These are phyloP conservation scores for Vishniacozyma victoriae DNA, from an alignment of 768 basidiomycete species.

Conservation along the genomic window DNA sequence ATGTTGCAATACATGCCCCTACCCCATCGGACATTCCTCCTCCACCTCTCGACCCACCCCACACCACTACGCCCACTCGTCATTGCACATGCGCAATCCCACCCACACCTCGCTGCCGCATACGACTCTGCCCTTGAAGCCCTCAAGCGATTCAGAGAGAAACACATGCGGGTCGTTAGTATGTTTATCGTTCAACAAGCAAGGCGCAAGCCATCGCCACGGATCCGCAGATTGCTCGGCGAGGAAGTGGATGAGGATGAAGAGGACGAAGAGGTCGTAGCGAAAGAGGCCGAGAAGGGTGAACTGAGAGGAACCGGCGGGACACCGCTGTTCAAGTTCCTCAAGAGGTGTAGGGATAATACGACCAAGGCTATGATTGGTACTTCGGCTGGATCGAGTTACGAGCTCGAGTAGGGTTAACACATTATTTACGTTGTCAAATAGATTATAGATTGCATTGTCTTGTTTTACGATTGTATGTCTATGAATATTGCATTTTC, in stretches of 20 bases:
- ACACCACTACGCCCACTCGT: conserved; percentile 63
- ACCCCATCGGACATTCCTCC: conserved; percentile 66
- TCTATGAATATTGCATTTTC: too few relatives aligned
- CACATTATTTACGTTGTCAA: too few relatives aligned
- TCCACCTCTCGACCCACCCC: conserved; percentile 62
- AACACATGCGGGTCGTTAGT: conserved; percentile 82
- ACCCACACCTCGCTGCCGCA: conserved; percentile 46
- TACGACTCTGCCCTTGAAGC: conserved; percentile 75
- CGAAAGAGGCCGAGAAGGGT: conserved; percentile 33
- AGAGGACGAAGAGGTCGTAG: conserved; percentile 13
- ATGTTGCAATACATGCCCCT: conserved; percentile 92
- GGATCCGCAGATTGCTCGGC: conserved; percentile 33
- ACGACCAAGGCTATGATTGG: conserved; percentile 54
- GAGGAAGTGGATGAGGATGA: conserved; percentile 11
- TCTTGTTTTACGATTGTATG: too few relatives aligned
- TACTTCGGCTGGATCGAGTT: conserved; percentile 15
- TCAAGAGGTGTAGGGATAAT: conserved; percentile 86
- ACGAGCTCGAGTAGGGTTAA: conserved; percentile 23
- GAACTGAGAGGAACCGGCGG: conserved; percentile 82
- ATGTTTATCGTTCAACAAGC: conserved; percentile 84
- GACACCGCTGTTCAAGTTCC: conserved; percentile 68
- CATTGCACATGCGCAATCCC: conserved; percentile 18
- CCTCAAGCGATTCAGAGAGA: conserved; percentile 74
- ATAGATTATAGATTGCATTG: too few relatives aligned
- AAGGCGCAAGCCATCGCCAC: conserved; percentile 45